phyloP scores from a whole-genome alignment of 2,329 filamentous ascomycete genomes.

The Acephala macrosclerotiorum region DNA sequence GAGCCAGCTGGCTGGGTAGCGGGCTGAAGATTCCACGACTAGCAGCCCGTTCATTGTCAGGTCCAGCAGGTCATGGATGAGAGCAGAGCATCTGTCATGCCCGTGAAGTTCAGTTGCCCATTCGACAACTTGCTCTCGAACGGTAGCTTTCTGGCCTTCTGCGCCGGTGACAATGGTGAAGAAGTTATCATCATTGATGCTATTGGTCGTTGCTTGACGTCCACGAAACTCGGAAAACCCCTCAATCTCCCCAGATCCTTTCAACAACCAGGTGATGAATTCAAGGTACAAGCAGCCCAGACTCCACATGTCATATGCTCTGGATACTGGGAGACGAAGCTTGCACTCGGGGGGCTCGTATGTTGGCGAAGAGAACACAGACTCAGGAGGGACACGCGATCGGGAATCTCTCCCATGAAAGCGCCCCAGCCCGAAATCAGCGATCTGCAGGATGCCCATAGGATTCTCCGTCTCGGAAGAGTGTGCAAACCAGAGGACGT shows the following conservation, averaged over 20 bases:
- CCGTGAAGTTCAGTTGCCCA: constrained; percentile 26
- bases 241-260: constrained; percentile 33
- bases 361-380: constrained; percentile 36
- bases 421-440: constrained; percentile 37
- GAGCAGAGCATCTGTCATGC: constrained; percentile 26
- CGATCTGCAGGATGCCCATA: constrained; percentile 30
- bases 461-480: constrained; percentile 41
- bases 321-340: constrained; percentile 41
- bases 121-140: constrained; percentile 17
- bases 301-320: constrained; percentile 48
- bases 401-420: constrained; percentile 45
- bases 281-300: constrained; percentile 48
- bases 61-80: constrained; percentile 32
- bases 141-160: constrained; percentile 11
- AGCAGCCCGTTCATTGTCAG: constrained; percentile 28
- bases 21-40: constrained; percentile 20
- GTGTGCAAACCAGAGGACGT: constrained; percentile 32
- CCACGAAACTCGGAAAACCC: constrained; percentile 26
- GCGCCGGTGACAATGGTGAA: constrained; percentile 26
- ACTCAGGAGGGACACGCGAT: constrained; percentile 37
- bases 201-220: constrained; percentile 9
- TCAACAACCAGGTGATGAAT: constrained; percentile 46
- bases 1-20: constrained; percentile 15
- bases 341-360: constrained; percentile 51
- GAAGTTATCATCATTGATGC: constrained; percentile 34